These are phyloP conservation scores for Geotrichum candidum DNA, from an alignment of 1,139 yeast genomes.

Conservation along the genomic window DNA sequence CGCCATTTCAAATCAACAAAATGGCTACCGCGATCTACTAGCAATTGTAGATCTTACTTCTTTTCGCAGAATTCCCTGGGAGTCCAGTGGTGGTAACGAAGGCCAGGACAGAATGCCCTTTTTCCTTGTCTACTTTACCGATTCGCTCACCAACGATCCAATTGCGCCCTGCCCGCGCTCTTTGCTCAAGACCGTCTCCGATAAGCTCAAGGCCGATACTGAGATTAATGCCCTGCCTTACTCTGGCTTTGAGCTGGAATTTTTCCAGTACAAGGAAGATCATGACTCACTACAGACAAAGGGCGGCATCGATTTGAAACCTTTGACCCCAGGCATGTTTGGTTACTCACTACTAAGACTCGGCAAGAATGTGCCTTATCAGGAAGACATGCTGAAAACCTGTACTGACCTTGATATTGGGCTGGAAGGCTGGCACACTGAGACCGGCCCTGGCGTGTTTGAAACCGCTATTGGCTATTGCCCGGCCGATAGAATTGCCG, in stretches of 20 bases:
- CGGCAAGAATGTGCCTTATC: conserved; percentile 31
- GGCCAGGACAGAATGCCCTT: conserved; percentile 25
- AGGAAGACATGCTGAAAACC: conserved; percentile 29
- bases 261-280: conserved; percentile 34
- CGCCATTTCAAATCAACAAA: conserved; percentile 30
- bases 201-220: conserved; percentile 18
- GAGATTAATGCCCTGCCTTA: conserved; percentile 23
- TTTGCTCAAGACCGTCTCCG: conserved; percentile 25
- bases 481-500: conserved; percentile 33
- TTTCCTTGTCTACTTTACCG: conserved; percentile 31
- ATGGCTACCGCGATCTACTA: conserved; percentile 34
- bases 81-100: conserved; percentile 19
- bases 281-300: conserved; percentile 29
- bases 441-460: conserved; percentile 39
- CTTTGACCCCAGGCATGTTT: conserved; percentile 36
- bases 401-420: conserved; percentile 28
- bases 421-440: conserved; percentile 38
- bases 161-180: conserved; percentile 36
- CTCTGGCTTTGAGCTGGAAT: conserved; percentile 37
- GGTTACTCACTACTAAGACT: conserved; percentile 37
- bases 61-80: conserved; percentile 33
- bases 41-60: conserved; percentile 31
- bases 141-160: conserved; percentile 26
- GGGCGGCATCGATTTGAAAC: conserved; percentile 28
- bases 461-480: conserved; percentile 37